Conservation (phyloP, 148 eudicot genomes). For the Linanthus parryae region DNA sequence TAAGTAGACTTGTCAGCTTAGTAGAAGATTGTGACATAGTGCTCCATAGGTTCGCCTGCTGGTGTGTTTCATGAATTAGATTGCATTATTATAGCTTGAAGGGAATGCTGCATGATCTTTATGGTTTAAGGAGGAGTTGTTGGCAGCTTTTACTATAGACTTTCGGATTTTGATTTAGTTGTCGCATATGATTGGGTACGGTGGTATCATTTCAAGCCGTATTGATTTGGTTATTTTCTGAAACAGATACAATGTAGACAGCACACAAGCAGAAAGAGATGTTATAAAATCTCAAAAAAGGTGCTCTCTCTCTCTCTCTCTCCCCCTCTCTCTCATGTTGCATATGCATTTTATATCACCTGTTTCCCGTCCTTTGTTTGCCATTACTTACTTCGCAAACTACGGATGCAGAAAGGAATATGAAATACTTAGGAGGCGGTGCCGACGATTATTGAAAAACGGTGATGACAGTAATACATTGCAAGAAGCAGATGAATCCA, state of each 20-base stretch:
- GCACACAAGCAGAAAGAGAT: slow-evolving; percentile 80
- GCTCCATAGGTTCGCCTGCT: too few species aligned
- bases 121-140: too few species aligned
- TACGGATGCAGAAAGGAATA: slow-evolving; percentile 68
- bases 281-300: slow-evolving; percentile 51
- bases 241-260: slow-evolving; percentile 72
- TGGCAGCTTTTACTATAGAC: not conserved
- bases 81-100: too few species aligned
- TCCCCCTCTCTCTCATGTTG: not conserved
- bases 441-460: slow-evolving; percentile 53
- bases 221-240: slow-evolving; percentile 10
- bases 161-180: not conserved
- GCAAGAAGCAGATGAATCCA: slow-evolving; percentile 28
- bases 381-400: slow-evolving; percentile 1
- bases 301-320: slow-evolving; percentile 23
- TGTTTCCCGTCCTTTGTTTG: not conserved
- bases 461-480: slow-evolving; percentile 19
- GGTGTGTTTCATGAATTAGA: too few species aligned
- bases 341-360: not conserved
- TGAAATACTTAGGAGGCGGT: slow-evolving; percentile 69
- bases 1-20: too few species aligned
- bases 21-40: too few species aligned
- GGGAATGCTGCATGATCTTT: too few species aligned
- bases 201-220: not conserved
- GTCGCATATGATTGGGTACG: not conserved